Base-by-base conservation (phyloP, 306 rosid species). In the Adenanthera pavonina region DNA sequence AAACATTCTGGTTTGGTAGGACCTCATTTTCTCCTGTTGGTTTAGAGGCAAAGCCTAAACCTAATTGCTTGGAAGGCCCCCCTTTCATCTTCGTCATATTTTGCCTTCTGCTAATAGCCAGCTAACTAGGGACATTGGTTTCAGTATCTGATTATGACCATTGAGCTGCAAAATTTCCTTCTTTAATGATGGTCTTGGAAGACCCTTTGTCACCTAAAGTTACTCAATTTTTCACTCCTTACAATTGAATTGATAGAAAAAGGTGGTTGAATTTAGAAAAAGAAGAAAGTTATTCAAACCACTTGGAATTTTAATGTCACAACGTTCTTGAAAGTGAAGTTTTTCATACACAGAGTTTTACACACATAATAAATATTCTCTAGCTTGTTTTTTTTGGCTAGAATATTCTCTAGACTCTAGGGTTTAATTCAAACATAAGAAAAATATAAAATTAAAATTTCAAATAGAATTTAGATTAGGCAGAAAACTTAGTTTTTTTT, bases 131-230 rank as follows among this genome's bases (percentile, higher is more conserved):
- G 78, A 72, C 78, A 81, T 78, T 41, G 48, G 73, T 74, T 85
- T 68, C 81, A 85, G 81, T 68, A 85, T 73, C 36, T 74, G 88
- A 85, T 62, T 78, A 73, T 52, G 88, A 85, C 88, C 33, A 82
- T 74, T 82, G 79, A 85, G 51, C 86, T 25, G 56, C 66, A 74
- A 64, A 78, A 30, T 59, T 59, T 59, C 6, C 36, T 61, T 69
- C 74, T 62, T 51, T 66, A 68, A 78, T 82, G 65, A 78, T 69
- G 81, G 33, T 74, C 60, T 57, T 73, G 19, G 0, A 78, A 60
- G 67, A 41, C 76, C 79, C 61, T 20, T 56, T 73, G 43, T 77
- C 43, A 59, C 49, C 70, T 74, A 16, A 69, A 53, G 61, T 74
- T 78, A 11, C 43, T 66, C 47, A 46, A 25, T 2, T 62, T 76